phyloP scores from a whole-genome alignment of 345 rosid genomes.

The Theobroma cacao region DNA sequence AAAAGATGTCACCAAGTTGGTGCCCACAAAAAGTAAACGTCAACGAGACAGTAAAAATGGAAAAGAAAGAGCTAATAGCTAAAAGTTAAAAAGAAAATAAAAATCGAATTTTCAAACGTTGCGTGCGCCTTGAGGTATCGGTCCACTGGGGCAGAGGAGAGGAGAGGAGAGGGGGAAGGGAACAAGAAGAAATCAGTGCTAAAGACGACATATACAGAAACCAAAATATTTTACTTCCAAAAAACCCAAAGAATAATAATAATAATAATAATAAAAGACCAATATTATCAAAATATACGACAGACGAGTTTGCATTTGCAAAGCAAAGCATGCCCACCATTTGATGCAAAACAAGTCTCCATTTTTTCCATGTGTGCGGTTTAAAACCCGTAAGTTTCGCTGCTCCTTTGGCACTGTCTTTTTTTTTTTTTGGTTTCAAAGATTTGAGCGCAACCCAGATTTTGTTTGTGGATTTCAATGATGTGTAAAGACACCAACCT shows the following conservation, averaged over 20 bases:
- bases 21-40: background rate
- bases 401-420: background rate
- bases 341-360: conserved; percentile 24
- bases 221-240: background rate
- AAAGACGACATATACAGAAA: background rate
- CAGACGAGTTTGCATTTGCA: background rate
- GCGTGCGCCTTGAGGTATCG: conserved; percentile 24
- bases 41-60: background rate
- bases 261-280: background rate
- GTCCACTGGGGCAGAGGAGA: conserved; percentile 9
- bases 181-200: background rate
- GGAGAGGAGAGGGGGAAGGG: too few species aligned
- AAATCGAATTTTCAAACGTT: conserved; percentile 23
- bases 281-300: background rate
- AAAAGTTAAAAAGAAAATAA: background rate
- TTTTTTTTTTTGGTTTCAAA: background rate
- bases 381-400: conserved; percentile 26
- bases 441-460: conserved; percentile 9
- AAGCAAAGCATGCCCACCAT: conserved; percentile 10
- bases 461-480: conserved; percentile 13
- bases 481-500: conserved; percentile 3
- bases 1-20: too few species aligned
- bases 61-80: background rate
- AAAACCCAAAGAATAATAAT: background rate
- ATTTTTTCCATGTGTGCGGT: conserved; percentile 24